Percentiles rank a stretch among this genome's conserved stretches.
These are phyloP conservation scores for Glonium stellatum DNA, from an alignment of 495 filamentous ascomycete genomes.

Conservation along the genomic window DNA sequence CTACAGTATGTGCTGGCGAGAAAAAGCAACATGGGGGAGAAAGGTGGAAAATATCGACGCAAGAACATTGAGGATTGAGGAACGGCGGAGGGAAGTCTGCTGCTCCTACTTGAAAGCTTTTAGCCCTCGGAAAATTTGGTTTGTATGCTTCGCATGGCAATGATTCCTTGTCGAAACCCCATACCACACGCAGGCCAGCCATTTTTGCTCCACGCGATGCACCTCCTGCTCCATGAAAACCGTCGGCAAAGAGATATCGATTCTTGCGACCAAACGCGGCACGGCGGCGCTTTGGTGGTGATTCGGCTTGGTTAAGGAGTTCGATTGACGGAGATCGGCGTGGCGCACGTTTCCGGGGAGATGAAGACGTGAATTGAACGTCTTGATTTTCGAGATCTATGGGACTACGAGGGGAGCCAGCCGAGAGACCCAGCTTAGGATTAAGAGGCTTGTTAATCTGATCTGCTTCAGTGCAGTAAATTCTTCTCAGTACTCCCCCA, in stretches of 20 bases:
- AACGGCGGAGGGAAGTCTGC: conserved; percentile 40
- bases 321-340: background rate
- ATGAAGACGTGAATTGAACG: background rate
- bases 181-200: conserved; percentile 54
- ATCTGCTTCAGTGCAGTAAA: conserved; percentile 2
- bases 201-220: conserved; percentile 59
- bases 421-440: background rate
- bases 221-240: conserved; percentile 73
- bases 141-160: conserved; percentile 52
- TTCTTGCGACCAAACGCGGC: background rate
- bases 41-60: conserved; percentile 68
- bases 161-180: conserved; percentile 55
- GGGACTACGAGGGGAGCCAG: background rate
- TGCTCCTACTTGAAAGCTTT: conserved; percentile 41
- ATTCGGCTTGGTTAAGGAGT: background rate
- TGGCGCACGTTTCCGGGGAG: background rate
- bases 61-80: conserved; percentile 24
- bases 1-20: conserved; percentile 57
- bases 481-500: conserved; percentile 1
- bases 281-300: background rate
- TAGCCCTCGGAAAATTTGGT: conserved; percentile 50
- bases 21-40: conserved; percentile 82
- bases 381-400: background rate
- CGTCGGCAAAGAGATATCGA: conserved; percentile 60
- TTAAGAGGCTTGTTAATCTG: background rate